Percentiles rank a stretch among this genome's conserved stretches.
Conservation (phyloP, 169 alveolate species). For the Eimeria brunetti region DNA sequence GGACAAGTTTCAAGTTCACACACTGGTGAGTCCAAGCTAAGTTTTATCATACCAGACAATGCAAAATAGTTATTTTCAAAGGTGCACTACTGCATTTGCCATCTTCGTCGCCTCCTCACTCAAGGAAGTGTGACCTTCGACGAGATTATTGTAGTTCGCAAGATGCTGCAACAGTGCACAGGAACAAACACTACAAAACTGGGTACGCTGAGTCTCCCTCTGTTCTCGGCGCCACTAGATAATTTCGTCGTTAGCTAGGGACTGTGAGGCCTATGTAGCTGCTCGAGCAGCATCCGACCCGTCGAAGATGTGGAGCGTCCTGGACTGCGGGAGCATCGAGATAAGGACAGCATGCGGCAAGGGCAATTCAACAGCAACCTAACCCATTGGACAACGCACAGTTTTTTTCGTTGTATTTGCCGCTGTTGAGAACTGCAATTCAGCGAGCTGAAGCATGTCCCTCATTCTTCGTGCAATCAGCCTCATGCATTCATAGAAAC, state of each 20-base stretch:
- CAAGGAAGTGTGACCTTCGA: slow-evolving; percentile 74
- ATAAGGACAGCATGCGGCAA: slow-evolving; percentile 35
- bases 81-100: slow-evolving; percentile 78
- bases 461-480: neutral
- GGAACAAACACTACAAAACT: slow-evolving; percentile 66
- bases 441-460: neutral
- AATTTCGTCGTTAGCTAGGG: slow-evolving; percentile 68
- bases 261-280: slow-evolving; percentile 78
- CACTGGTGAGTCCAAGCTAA: slow-evolving; percentile 41
- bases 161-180: slow-evolving; percentile 70
- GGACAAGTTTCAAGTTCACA: slow-evolving; percentile 72
- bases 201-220: slow-evolving; percentile 26
- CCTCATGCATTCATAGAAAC: neutral
- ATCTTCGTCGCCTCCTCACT: slow-evolving; percentile 78
- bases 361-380: neutral
- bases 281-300: slow-evolving; percentile 79
- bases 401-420: neutral
- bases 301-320: slow-evolving; percentile 77
- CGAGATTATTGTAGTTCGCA: slow-evolving; percentile 73
- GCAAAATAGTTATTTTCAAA: neutral
- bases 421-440: neutral
- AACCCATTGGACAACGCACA: neutral
- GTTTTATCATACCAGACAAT: neutral
- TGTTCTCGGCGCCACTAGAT: neutral
- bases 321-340: slow-evolving; percentile 57